These are phyloP conservation scores for Penicillium sp. DNA, from an alignment of 2,329 filamentous ascomycete genomes.

Conservation along the genomic window DNA sequence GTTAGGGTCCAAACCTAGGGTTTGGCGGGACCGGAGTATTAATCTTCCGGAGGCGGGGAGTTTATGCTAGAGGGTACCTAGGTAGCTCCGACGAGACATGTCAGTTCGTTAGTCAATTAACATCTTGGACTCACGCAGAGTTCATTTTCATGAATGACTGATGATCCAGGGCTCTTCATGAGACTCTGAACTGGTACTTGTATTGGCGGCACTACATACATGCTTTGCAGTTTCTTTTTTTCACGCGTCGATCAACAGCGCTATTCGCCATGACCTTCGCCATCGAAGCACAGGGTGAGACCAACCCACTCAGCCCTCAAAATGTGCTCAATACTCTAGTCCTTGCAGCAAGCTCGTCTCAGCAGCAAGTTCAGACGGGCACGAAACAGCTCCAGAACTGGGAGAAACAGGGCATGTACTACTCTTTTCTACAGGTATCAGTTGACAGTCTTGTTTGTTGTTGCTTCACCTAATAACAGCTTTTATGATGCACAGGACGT, in stretches of 20 bases:
- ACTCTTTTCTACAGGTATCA: conserved; percentile 58
- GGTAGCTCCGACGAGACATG: conserved; percentile 4
- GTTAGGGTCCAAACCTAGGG: conserved; percentile 27
- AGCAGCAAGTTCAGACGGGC: conserved; percentile 58
- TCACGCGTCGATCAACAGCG: not conserved
- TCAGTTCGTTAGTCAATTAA: conserved; percentile 4
- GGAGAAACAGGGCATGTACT: conserved; percentile 60
- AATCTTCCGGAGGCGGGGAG: conserved; percentile 19
- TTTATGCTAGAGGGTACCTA: conserved; percentile 3
- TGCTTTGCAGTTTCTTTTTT: not conserved
- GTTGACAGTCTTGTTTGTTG: not conserved
- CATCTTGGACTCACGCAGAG: not conserved
- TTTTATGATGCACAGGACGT: conserved; percentile 49
- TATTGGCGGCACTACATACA: not conserved
- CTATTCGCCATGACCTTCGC: conserved; percentile 53
- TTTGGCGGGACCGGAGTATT: conserved; percentile 19
- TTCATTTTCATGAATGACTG: not conserved
- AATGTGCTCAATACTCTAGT: conserved; percentile 58
- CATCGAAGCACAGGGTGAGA: conserved; percentile 74
- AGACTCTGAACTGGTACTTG: not conserved
- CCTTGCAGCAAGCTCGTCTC: conserved; percentile 54
- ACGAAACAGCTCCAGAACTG: conserved; percentile 62
- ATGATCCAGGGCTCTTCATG: not conserved
- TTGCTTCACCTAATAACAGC: not conserved
- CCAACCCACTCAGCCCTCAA: conserved; percentile 57